Percentiles rank a stretch among this genome's conserved stretches.
Evolutionary conservation across 495 filamentous ascomycete genomes (phyloP).

Genomic region (Trichodelitschia bisporula): DNA sequence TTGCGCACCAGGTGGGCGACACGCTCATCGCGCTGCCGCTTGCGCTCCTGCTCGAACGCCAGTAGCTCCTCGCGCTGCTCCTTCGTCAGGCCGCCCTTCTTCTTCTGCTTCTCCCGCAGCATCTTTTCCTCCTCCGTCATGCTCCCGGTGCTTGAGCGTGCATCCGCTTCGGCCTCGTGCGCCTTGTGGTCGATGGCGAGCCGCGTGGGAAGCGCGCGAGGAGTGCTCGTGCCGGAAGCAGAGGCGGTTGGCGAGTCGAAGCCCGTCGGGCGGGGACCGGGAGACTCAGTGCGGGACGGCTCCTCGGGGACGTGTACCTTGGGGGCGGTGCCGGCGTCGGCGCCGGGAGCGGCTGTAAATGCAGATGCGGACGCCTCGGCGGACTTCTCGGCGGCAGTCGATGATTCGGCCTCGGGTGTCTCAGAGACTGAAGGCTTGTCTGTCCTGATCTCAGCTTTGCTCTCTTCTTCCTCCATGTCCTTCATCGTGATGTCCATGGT

Average conservation of each 20-base stretch:
- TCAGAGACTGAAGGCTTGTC: slow-evolving; percentile 4
- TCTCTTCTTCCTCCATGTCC: slow-evolving; percentile 17
- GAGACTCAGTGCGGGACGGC: slow-evolving; percentile 1
- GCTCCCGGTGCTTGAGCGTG: slow-evolving; percentile 39
- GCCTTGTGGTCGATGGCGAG: slow-evolving; percentile 73
- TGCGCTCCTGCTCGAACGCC: slow-evolving; percentile 70
- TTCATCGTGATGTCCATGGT: slow-evolving; percentile 20
- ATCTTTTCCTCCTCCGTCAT: slow-evolving; percentile 56
- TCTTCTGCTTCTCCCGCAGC: slow-evolving; percentile 62
- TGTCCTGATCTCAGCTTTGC: slow-evolving; percentile 6
- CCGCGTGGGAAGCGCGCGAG: slow-evolving; percentile 39
- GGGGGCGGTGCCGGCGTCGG: slow-evolving; percentile 2
- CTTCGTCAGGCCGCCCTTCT: slow-evolving; percentile 59
- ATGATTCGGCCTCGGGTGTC: not conserved
- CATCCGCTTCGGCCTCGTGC: slow-evolving; percentile 74
- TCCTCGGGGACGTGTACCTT: no score
- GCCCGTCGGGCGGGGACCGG: not conserved
- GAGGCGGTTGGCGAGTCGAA: slow-evolving; percentile 4
- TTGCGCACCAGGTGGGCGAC: slow-evolving; percentile 64
- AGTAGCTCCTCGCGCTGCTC: slow-evolving; percentile 79
- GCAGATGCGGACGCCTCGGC: slow-evolving; percentile 5
- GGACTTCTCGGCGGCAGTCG: slow-evolving; percentile 1
- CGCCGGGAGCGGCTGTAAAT: slow-evolving; percentile 1
- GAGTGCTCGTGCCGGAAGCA: slow-evolving; percentile 36
- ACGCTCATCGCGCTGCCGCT: slow-evolving; percentile 66